phyloP scores from a whole-genome alignment of 768 basidiomycete genomes.

The Symmetrospora coprosmae region DNA sequence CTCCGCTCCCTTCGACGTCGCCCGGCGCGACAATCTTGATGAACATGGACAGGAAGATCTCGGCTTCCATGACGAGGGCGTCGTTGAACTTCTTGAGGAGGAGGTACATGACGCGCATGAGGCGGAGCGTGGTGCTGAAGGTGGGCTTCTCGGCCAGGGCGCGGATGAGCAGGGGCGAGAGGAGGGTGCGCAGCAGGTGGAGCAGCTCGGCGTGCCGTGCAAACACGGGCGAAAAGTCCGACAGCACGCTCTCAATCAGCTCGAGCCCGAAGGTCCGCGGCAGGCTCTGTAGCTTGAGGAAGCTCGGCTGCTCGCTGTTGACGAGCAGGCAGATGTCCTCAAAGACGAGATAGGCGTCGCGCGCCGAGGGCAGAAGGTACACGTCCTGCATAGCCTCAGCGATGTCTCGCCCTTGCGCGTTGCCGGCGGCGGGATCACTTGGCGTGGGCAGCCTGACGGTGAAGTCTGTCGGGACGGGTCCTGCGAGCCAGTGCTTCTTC shows the following conservation, averaged over 20 bases:
- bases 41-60: constrained; percentile 60
- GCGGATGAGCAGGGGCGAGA: constrained; percentile 78
- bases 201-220: constrained; percentile 70
- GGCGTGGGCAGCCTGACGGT: constrained; percentile 35
- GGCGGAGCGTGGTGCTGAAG: constrained; percentile 78
- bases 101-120: constrained; percentile 83
- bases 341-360: constrained; percentile 75
- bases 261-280: constrained; percentile 94
- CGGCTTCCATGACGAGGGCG: constrained; percentile 66
- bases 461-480: constrained; percentile 43
- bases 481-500: constrained; percentile 44
- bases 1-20: constrained; percentile 35
- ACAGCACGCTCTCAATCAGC: constrained; percentile 86
- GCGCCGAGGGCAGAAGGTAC: constrained; percentile 55
- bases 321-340: constrained; percentile 84
- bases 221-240: constrained; percentile 77
- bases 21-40: constrained; percentile 40
- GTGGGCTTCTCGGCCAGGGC: constrained; percentile 55
- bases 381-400: constrained; percentile 35
- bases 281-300: constrained; percentile 64
- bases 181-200: constrained; percentile 71
- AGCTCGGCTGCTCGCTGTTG: constrained; percentile 59
- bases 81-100: constrained; percentile 77
- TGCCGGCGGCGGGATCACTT: constrained; percentile 43
- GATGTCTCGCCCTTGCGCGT: constrained; percentile 64